Evolutionary conservation across 805 yeast genomes (phyloP), one percentile per base, ranked within the genome.

Genomic region (Sugiyamaella smithiae): DNA sequence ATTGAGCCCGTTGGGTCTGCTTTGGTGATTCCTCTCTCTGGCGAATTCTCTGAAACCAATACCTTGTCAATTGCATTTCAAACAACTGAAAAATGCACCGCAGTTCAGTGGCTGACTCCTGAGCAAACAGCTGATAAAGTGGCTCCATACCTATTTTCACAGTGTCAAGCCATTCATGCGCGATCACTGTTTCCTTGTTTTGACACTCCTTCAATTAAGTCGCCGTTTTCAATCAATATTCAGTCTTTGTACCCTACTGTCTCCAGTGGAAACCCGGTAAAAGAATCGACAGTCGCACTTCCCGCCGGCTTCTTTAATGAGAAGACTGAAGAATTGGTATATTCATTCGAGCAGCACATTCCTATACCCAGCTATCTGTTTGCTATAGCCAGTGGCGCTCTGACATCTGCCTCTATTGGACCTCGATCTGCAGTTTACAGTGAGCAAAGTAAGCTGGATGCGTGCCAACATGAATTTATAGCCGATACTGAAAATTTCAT

Each of bases 81-180:
- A 50, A 88, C 97, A 32, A 88, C 96, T 1, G 68, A 70, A 5
- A 65, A 78, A 19, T 84, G 95, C 61, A 86, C 96, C 1, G 96
- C 96, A 2, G 70, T 88, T 52, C 96, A 89, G 66, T 89, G 93
- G 81, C 70, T 89, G 46, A 78, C 77, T n/a, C 80, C 82, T 29
- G 80, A 74, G 46, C 85, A 82, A 57, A 85, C 95, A 6, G 81
- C 81, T 42, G 95, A 90, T 14, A 78, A 81, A 52, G 76, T 75
- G 36, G 72, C 73, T 22, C 88, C 88, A 0, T 84, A 80, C 65
- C 73, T 89, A 50, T 89, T 88, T 65, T 87, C 96, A 8, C 97
- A 89, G 68, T 79, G 95, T 63, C 95, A 89, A 69, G 89, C 96
- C 31, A 88, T 86, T 55, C 96, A 89, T 62, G 93, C 96, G 5